These are phyloP conservation scores for Eucalyptus erythrocorys DNA, from an alignment of 345 rosid species.

Conservation along the genomic window DNA sequence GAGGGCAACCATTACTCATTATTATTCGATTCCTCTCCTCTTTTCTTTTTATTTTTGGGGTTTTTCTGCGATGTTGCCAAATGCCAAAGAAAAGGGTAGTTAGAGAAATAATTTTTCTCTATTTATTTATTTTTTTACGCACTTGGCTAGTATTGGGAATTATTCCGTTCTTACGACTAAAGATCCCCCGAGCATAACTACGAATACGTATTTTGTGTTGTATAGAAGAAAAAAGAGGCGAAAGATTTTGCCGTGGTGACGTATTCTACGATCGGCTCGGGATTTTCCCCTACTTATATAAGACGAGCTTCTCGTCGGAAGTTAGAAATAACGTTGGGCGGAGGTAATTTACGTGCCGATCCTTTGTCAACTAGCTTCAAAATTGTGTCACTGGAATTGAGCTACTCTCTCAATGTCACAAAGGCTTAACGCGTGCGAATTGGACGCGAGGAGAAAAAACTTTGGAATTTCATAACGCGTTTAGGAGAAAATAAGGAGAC, in stretches of 20 bases:
- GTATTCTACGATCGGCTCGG: background rate
- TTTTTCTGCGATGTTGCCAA: background rate
- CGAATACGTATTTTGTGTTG: background rate
- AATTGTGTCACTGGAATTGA: background rate
- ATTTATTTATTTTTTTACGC: background rate
- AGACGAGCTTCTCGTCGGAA: no score
- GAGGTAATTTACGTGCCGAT: no score
- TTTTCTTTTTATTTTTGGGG: background rate
- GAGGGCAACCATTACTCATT: background rate
- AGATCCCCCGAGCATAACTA: background rate
- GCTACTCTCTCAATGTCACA: background rate
- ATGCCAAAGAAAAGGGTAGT: background rate
- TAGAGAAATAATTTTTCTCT: fast-evolving
- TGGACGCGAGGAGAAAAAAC: no score
- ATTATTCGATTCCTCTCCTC: background rate
- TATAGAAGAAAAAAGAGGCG: background rate
- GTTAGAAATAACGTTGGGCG: no score
- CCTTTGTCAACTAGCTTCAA: background rate
- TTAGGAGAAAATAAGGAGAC: no score
- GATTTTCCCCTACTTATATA: no score
- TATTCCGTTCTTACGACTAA: background rate
- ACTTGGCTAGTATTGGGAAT: background rate
- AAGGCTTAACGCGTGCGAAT: background rate
- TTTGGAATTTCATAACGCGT: no score
- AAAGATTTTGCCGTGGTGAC: no score